phyloP scores from a whole-genome alignment of 2,329 filamentous ascomycete genomes.

The Parasarocladium wereldwijsianum region DNA sequence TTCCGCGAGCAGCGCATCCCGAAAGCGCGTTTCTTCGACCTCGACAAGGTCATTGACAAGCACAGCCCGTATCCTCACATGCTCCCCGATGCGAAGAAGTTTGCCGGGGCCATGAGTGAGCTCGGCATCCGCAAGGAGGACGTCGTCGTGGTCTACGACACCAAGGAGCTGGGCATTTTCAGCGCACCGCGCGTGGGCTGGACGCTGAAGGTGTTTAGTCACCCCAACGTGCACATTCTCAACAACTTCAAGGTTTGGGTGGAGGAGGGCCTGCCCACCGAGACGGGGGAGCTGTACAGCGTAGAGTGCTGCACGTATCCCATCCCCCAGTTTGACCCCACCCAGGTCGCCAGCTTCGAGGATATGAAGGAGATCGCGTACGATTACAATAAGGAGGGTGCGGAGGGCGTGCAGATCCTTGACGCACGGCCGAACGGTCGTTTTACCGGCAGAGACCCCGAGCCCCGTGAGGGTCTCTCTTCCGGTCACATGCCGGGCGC shows the following conservation, averaged over 20 bases:
- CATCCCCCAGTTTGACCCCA: conserved; percentile 42
- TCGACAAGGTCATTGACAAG: conserved; percentile 81
- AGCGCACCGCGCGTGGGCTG: conserved; percentile 86
- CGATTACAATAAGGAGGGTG: conserved; percentile 68
- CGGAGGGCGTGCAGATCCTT: conserved; percentile 72
- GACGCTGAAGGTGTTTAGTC: conserved; percentile 85
- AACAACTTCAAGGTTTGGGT: conserved; percentile 97
- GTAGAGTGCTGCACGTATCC: conserved; percentile 51
- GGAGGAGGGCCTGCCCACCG: conserved; percentile 65
- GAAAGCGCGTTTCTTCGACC: conserved; percentile 85
- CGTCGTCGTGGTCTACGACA: conserved; percentile 86
- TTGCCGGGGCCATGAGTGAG: conserved; percentile 77
- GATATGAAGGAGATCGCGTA: conserved; percentile 64
- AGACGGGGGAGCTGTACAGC: conserved; percentile 60
- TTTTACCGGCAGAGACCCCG: conserved; percentile 70
- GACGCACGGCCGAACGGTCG: conserved; percentile 72
- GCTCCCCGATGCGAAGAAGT: conserved; percentile 69
- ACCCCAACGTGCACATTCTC: conserved; percentile 73
- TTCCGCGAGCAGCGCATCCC: conserved; percentile 79
- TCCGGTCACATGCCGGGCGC: conserved; percentile 89
- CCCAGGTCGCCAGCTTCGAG: conserved; percentile 65
- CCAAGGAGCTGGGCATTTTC: conserved; percentile 82
- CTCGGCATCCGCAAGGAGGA: conserved; percentile 81
- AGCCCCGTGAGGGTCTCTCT: conserved; percentile 72
- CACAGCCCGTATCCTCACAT: conserved; percentile 90